Conservation (phyloP, 495 filamentous ascomycete genomes). For the Podospora bellae-mahoneyi region DNA sequence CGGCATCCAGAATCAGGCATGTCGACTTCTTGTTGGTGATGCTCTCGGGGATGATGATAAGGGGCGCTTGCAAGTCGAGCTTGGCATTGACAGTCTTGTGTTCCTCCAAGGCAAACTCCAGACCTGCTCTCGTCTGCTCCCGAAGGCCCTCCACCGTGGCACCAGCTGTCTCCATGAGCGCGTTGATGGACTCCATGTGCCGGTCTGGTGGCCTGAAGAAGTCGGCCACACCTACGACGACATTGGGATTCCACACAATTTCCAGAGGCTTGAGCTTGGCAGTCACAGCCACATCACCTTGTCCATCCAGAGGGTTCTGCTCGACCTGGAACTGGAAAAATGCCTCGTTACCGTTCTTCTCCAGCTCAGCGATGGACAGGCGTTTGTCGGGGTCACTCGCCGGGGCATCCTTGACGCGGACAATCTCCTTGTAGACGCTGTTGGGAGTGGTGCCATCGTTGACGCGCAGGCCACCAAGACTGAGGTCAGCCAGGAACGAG, state of each 20-base stretch:
- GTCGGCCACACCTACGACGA: slow-evolving; percentile 80
- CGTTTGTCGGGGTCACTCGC: slow-evolving; percentile 47
- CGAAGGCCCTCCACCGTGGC: slow-evolving; percentile 91
- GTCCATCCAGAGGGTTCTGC: slow-evolving; percentile 88
- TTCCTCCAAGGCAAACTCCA: slow-evolving; percentile 93
- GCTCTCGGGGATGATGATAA: slow-evolving; percentile 93
- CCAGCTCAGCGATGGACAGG: slow-evolving; percentile 61
- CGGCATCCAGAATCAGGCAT: slow-evolving; percentile 91
- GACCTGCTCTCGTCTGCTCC: slow-evolving; percentile 89
- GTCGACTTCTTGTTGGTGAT: slow-evolving; percentile 74
- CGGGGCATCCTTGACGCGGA: slow-evolving; percentile 85
- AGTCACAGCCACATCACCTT: slow-evolving; percentile 83
- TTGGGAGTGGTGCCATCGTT: slow-evolving; percentile 93
- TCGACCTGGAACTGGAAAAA: slow-evolving; percentile 92
- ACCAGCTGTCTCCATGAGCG: slow-evolving; percentile 88
- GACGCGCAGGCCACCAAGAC: slow-evolving; percentile 86
- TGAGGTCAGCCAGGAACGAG: slow-evolving; percentile 81
- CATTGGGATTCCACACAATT: slow-evolving; percentile 93
- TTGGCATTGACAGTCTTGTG: slow-evolving; percentile 98
- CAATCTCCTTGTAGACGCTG: slow-evolving; percentile 87
- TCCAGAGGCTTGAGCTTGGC: slow-evolving; percentile 93
- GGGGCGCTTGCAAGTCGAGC: slow-evolving; percentile 88
- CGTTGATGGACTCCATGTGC: slow-evolving; percentile 97
- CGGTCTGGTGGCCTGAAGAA: slow-evolving; percentile 95
- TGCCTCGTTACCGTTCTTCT: slow-evolving; percentile 58